Evolutionary conservation across 2,329 filamentous ascomycete species (phyloP), one percentile per base, ranked within the genome.

Genomic region (Ophiostoma montium): DNA sequence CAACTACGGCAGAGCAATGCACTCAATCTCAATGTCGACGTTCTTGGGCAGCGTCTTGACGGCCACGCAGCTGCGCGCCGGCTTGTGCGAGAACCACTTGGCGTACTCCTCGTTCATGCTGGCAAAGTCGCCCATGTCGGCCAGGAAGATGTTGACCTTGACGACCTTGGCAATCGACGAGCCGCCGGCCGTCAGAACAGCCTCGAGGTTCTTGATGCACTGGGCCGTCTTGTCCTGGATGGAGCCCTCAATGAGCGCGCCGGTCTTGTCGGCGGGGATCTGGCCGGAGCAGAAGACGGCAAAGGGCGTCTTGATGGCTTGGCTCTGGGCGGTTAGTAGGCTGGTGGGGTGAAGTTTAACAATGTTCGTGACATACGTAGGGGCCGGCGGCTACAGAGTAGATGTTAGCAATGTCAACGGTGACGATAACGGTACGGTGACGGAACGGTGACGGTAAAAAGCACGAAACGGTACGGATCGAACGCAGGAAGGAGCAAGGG

Each of bases 111-210:
- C 74, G 68, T 95, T 94, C 84, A 94, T 87, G 63, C 80, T 79
- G 46, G 76, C 80, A 62, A 96, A 96, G 68, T 92, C 75, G 55
- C 74, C 77, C 90, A 96, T 96, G 67, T 94, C 84, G 46, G 84
- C 82, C 54, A 96, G 70, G 75, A 95, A 96, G 62, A 95, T 83
- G 63, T 81, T 86, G 59, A 88, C 84, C 76, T 95, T 95, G 69
- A 95, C 85, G 43, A 95, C 82, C 66, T 81, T 85, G 55, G 77
- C 67, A 52, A 96, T 75, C 47, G 75, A 78, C 19, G 84, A 89
- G 48, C 86, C 87, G 21, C 88, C 87, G 58, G 82, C 86, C 53
- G 80, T 76, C 47, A 96, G 78, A 50, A 96, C 86, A 39, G 85
- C 84, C 65, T 82, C 75, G 61, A 95, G 76, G 68, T 94, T 94